phyloP scores from a whole-genome alignment of 2,329 filamentous ascomycete species.

The Colletotrichum camelliae region DNA sequence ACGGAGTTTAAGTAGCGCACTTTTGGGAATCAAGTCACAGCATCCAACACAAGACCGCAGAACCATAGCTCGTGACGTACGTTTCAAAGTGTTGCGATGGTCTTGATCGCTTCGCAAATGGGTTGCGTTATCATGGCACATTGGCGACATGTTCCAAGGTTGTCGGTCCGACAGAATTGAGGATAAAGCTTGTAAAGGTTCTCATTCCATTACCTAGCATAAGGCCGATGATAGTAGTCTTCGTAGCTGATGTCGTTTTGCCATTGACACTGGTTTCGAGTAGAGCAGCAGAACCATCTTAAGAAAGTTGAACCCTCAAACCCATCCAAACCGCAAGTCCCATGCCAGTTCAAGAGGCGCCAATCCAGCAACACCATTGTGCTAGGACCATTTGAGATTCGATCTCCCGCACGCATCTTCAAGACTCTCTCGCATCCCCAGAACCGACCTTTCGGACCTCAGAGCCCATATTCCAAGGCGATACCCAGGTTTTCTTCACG shows the following conservation, averaged over 20 bases:
- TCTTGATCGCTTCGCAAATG: background rate
- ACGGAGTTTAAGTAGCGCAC: background rate
- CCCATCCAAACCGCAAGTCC: constrained; percentile 5
- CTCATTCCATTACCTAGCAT: background rate
- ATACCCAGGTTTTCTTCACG: background rate
- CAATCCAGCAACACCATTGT: background rate
- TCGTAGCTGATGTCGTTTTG: background rate
- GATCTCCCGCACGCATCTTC: constrained; percentile 17
- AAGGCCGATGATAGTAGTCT: background rate
- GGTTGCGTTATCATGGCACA: background rate
- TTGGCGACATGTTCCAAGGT: background rate
- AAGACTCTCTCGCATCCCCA: constrained; percentile 1
- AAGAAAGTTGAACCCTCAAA: background rate
- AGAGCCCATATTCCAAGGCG: background rate
- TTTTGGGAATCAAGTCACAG: background rate
- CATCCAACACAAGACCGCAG: background rate
- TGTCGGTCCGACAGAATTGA: background rate
- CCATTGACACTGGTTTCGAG: background rate
- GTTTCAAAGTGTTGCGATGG: background rate
- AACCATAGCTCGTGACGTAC: background rate
- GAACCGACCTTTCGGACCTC: constrained; percentile 1
- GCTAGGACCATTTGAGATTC: background rate
- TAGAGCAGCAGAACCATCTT: background rate
- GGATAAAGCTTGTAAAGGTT: background rate
- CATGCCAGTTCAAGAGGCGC: constrained; percentile 3